Conservation (phyloP, 2,329 filamentous ascomycete genomes). For the Fulvia fulva region DNA sequence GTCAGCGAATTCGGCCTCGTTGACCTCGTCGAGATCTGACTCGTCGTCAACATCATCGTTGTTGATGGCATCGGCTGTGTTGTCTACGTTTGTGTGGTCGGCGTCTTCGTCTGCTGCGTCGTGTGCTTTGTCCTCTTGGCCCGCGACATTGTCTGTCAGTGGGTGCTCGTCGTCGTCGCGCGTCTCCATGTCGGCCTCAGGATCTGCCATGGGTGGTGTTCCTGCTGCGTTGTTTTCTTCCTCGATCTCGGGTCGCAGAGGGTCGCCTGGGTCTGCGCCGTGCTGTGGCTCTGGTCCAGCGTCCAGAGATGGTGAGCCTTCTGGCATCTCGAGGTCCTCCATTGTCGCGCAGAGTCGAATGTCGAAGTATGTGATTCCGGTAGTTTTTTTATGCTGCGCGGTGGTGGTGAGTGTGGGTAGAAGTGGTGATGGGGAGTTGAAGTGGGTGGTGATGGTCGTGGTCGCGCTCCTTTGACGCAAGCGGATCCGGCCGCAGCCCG, state of each 20-base stretch:
- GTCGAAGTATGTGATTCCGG: too few relatives aligned
- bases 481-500: neutral
- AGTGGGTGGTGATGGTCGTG: neutral
- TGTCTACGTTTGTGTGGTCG: conserved; percentile 15
- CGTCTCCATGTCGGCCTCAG: conserved; percentile 45
- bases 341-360: conserved; percentile 24
- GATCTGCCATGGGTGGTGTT: conserved; percentile 41
- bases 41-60: conserved; percentile 54
- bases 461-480: conserved; percentile 3
- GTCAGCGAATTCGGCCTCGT: conserved; percentile 62
- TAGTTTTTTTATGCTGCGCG: neutral
- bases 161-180: conserved; percentile 36
- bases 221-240: conserved; percentile 45
- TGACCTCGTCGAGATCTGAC: conserved; percentile 59
- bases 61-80: conserved; percentile 29
- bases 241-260: conserved; percentile 45
- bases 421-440: conserved; percentile 1
- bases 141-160: conserved; percentile 14
- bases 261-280: conserved; percentile 45
- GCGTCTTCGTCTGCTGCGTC: conserved; percentile 30
- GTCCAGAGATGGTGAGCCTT: conserved; percentile 37
- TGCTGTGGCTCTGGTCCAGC: conserved; percentile 44
- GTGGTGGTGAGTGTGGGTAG: neutral
- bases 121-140: conserved; percentile 8
- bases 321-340: conserved; percentile 40